These are phyloP conservation scores for Verticillium dahliae DNA, from an alignment of 2,329 filamentous ascomycete genomes.

Conservation along the genomic window DNA sequence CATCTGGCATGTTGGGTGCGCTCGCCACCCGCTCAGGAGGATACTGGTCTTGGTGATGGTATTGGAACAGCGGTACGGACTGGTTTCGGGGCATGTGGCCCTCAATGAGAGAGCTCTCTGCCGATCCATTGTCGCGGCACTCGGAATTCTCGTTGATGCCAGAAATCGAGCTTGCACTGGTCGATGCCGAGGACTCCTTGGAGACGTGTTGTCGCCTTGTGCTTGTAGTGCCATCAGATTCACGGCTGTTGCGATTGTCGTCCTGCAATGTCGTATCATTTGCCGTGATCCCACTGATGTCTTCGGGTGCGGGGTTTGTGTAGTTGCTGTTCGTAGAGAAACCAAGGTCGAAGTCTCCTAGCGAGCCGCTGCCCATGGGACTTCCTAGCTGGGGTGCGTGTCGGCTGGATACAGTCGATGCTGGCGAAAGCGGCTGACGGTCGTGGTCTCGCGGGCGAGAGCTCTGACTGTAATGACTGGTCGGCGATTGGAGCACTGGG, in stretches of 20 bases:
- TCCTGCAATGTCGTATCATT: slow-evolving; percentile 19
- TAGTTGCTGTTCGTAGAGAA: slow-evolving; percentile 1
- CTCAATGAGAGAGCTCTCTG: slow-evolving; percentile 44
- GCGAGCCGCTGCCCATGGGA: not conserved
- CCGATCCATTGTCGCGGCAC: slow-evolving; percentile 37
- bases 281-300: slow-evolving; percentile 21
- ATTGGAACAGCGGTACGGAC: slow-evolving; percentile 52
- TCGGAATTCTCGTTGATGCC: slow-evolving; percentile 42
- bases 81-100: slow-evolving; percentile 32
- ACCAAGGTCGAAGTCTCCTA: not conserved
- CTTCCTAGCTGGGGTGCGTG: not conserved
- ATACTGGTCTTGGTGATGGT: slow-evolving; percentile 51
- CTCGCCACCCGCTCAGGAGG: slow-evolving; percentile 31
- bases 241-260: slow-evolving; percentile 41
- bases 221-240: slow-evolving; percentile 45
- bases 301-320: slow-evolving; percentile 19
- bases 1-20: slow-evolving; percentile 31
- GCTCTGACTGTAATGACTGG: not conserved
- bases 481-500: not conserved
- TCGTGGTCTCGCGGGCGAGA: not conserved
- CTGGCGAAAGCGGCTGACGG: not conserved
- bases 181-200: slow-evolving; percentile 45
- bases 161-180: slow-evolving; percentile 50
- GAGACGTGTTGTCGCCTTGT: slow-evolving; percentile 42
- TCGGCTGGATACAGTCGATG: not conserved